Base-by-base conservation (phyloP, 2,329 filamentous ascomycete species). In the Xylaria sp. region DNA sequence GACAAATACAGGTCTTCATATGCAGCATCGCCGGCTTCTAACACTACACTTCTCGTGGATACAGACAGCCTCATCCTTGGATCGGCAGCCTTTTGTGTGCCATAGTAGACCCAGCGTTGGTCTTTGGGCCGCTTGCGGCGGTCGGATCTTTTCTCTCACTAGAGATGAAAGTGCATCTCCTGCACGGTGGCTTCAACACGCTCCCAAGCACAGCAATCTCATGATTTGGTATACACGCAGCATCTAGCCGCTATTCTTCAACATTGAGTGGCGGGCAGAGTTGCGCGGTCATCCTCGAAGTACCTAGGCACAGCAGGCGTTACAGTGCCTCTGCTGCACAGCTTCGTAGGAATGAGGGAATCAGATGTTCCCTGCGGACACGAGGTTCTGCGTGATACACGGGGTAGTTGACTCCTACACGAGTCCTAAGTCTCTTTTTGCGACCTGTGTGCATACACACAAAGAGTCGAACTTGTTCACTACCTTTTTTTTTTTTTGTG, bases 191-290 rank as follows among this genome's bases (percentile, higher is more conserved):
- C 17, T 9, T 9, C 7, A n/a, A 14, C 57, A 54, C 39, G 34
- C 17, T 39, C 27, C 9, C 14, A 24, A n/a, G 39, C 45, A 57
- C 39, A 12, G 45, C 34, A 17, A 27, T 57, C 53, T 12, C 36
- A 57, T 51, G n/a, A 45, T 32, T 36, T 39, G 19, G 59, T 45
- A 51, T 27, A 47, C 48, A 59, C 27, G 34, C 51, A 42, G 32
- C 51, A 58, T 47, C 32, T 5, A 19, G 24, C 39, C 30, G 61
- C 68, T n/a, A 42, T 39, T 54, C 42, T 62, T 59, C 61, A 65
- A 61, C 65, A 50, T 30, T 9, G 21, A 53, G 42, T 50, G 36
- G 30, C 30, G 27, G 27, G 54, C 47, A 6, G 34, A 27, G 14
- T 51, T 32, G 39, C 47, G 54, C 57, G 48, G 27, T 11, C 48